Evolutionary conservation across 805 yeast species (phyloP), one percentile per base, ranked within the genome.

Genomic region (Pichia manshurica): DNA sequence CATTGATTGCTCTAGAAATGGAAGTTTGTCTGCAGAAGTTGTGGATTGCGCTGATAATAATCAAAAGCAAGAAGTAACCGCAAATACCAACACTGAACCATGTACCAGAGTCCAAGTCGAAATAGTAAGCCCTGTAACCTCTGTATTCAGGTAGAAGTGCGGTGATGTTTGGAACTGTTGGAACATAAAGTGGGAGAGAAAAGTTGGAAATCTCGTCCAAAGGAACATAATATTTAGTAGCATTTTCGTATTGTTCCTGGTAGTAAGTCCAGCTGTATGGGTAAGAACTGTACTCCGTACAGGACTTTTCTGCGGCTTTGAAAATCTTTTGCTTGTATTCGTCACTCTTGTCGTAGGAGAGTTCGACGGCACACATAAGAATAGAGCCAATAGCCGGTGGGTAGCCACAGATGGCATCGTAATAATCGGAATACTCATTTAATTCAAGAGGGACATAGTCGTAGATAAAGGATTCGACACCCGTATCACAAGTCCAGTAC

Each of bases 11-110:
- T 48, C 61, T 67, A 0, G 59, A 67, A 15, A 68, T 44, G 21
- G 61, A 54, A 2, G 55, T 46, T 15, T 49, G 61, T 23, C 48
- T 58, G 58, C 56, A 69, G 55, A 39, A 68, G 46, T 70, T 69
- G 55, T 52, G 53, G 4, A 58, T n/a, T 13, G 68, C 64, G 21
- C 69, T 66, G 16, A 69, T 33, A 0, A 71, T n/a, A 53, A 74
- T 57, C 0, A 73, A 63, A 2, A 66, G 16, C n/a, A 63, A 62
- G 67, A 75, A 75, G 54, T 64, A 74, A 8, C 61, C 58, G 44
- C 67, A 51, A 29, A 73, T 54, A 4, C 63, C 65, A 40, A 62
- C 66, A 4, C 73, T 69, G 57, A 63, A 64, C 55, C 54, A 58
- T 0, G 62, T 56, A 32, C 63, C 54, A 35, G 50, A 61, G 45